Evolutionary conservation across 1,284 basidiomycete species (phyloP).

Genomic region (Cerioporus squamosus): DNA sequence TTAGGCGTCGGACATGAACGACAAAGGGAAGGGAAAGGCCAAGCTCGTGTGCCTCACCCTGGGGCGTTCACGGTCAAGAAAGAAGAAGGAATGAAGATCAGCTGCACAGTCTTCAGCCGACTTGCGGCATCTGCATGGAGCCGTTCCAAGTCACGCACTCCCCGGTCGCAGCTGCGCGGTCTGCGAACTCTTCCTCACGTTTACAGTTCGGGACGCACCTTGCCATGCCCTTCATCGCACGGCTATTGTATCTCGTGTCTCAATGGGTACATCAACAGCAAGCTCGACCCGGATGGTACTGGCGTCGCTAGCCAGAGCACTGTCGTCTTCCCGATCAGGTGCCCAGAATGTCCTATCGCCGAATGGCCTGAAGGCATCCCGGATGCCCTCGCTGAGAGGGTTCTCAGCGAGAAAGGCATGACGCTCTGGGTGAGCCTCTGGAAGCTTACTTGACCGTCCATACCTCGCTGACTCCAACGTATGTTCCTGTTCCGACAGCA

Average conservation of each 20-base stretch:
- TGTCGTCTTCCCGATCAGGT: slow-evolving; percentile 44
- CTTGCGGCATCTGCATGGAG: slow-evolving; percentile 47
- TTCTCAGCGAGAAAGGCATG: slow-evolving; percentile 40
- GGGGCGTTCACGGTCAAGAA: not conserved
- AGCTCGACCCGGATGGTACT: slow-evolving; percentile 41
- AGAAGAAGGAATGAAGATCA: slow-evolving; percentile 2
- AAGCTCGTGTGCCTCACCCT: not conserved
- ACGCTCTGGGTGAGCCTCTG: slow-evolving; percentile 39
- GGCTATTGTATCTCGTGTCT: slow-evolving; percentile 44
- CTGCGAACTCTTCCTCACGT: slow-evolving; percentile 41
- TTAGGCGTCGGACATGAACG: slow-evolving; percentile 37
- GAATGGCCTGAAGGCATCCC: slow-evolving; percentile 41
- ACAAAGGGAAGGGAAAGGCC: slow-evolving; percentile 38
- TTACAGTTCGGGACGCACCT: slow-evolving; percentile 41
- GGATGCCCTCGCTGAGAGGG: slow-evolving; percentile 38
- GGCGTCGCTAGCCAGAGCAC: slow-evolving; percentile 32
- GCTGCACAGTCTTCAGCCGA: slow-evolving; percentile 13
- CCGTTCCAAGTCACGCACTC: slow-evolving; percentile 41
- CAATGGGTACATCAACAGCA: slow-evolving; percentile 39
- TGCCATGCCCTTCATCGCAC: slow-evolving; percentile 42
- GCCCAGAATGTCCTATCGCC: slow-evolving; percentile 41
- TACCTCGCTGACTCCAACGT: not conserved
- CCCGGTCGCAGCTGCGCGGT: slow-evolving; percentile 37
- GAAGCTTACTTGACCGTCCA: not conserved
- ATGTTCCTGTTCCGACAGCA: slow-evolving; percentile 28